Conservation (phyloP, 2,329 filamentous ascomycete genomes). For the Stenocarpella maydis region DNA sequence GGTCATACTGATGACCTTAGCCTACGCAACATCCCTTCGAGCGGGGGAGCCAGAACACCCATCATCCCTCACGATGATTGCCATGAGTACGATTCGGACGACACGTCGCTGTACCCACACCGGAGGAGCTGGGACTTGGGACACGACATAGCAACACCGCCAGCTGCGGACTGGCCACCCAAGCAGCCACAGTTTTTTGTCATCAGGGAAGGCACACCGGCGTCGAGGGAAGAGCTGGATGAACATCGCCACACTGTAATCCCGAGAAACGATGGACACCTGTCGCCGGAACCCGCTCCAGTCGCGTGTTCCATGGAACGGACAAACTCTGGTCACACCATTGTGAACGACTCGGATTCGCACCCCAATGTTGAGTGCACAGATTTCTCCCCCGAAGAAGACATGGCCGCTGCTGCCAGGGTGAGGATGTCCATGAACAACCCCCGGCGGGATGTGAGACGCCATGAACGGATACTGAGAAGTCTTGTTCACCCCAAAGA, state of each 20-base stretch:
- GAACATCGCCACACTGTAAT: slow-evolving; percentile 36
- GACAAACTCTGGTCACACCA: slow-evolving; percentile 58
- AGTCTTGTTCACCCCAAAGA: slow-evolving; percentile 63
- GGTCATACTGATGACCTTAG: slow-evolving; percentile 29
- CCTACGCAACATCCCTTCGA: neutral
- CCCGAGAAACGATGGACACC: slow-evolving; percentile 21
- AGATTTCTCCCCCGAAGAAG: slow-evolving; percentile 51
- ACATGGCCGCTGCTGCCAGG: slow-evolving; percentile 57
- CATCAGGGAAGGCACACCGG: slow-evolving; percentile 42
- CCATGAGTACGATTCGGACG: slow-evolving; percentile 31
- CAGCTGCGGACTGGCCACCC: slow-evolving; percentile 32
- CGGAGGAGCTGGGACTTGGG: slow-evolving; percentile 23
- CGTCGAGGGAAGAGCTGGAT: slow-evolving; percentile 27
- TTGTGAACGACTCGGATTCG: slow-evolving; percentile 50
- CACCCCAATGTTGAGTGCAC: slow-evolving; percentile 40
- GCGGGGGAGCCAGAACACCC: slow-evolving; percentile 10
- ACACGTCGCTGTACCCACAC: slow-evolving; percentile 14
- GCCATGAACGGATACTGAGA: slow-evolving; percentile 63
- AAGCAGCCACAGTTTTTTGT: slow-evolving; percentile 42
- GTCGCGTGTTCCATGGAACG: slow-evolving; percentile 51
- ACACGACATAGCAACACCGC: slow-evolving; percentile 24
- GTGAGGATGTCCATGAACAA: slow-evolving; percentile 57
- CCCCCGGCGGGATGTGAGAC: slow-evolving; percentile 57
- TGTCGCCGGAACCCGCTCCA: slow-evolving; percentile 27
- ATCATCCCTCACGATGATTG: slow-evolving; percentile 23